phyloP scores from a whole-genome alignment of 1,284 basidiomycete genomes.

The Pseudozyma flocculosa region DNA sequence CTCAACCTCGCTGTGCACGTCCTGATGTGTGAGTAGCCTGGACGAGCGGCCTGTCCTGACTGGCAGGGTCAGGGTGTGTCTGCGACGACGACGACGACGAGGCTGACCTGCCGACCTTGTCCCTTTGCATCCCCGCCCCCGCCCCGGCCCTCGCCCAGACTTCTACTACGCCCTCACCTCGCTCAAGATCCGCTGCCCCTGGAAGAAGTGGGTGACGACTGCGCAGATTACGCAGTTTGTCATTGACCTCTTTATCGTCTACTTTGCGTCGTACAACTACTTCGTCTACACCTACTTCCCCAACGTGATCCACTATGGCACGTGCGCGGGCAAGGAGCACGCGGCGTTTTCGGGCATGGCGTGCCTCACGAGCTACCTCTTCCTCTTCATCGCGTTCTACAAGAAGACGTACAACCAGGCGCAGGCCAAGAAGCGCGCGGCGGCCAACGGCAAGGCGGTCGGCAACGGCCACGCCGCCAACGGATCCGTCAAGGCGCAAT shows the following conservation, averaged over 20 bases:
- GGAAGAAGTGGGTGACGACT: conserved; percentile 93
- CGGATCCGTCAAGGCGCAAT: conserved; percentile 4
- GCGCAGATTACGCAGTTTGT: conserved; percentile 75
- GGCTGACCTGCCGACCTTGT: no score
- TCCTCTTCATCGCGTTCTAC: conserved; percentile 59
- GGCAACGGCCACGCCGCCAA: conserved; percentile 12
- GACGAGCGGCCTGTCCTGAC: no score
- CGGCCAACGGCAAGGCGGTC: conserved; percentile 9
- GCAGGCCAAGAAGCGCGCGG: conserved; percentile 13
- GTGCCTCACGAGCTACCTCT: conserved; percentile 76
- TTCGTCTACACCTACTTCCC: conserved; percentile 60
- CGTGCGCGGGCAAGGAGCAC: conserved; percentile 83
- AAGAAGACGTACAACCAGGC: conserved; percentile 57
- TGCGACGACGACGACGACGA: no score
- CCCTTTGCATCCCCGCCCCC: no score
- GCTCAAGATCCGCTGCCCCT: conserved; percentile 59
- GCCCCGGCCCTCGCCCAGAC: conserved; percentile 13
- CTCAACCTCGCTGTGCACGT: conserved; percentile 95
- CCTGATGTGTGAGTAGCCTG: conserved; percentile 78
- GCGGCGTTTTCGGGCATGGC: conserved; percentile 87
- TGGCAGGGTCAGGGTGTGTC: no score
- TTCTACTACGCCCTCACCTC: conserved; percentile 53
- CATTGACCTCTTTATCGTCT: conserved; percentile 34
- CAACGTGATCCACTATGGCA: conserved; percentile 69
- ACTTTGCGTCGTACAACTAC: conserved; percentile 38